These are phyloP conservation scores for Luzula sylvatica DNA, from an alignment of 176 grass and related monocot species.

Conservation along the genomic window DNA sequence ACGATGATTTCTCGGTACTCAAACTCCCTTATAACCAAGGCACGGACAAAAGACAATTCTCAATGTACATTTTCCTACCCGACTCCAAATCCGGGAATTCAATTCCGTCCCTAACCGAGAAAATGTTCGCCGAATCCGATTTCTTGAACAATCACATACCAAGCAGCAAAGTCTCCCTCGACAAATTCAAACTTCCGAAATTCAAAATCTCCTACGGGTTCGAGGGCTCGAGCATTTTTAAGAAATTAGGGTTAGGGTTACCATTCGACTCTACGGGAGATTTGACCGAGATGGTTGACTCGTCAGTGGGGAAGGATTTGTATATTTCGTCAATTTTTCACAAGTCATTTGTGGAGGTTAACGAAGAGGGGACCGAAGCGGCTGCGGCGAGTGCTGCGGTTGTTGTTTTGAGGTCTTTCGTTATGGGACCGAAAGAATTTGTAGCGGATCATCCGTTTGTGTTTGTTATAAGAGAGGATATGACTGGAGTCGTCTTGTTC, in stretches of 20 bases:
- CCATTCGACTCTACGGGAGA: slow-evolving; percentile 39
- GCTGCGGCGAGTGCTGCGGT: slow-evolving; percentile 36
- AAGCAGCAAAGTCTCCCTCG: slow-evolving; percentile 26
- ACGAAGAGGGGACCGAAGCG: slow-evolving; percentile 76
- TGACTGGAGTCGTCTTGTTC: slow-evolving; percentile 29
- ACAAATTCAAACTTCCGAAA: slow-evolving; percentile 59
- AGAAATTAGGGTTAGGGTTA: slow-evolving; percentile 40
- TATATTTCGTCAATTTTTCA: slow-evolving; percentile 54
- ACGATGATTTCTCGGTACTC: slow-evolving; percentile 46
- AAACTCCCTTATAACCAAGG: slow-evolving; percentile 62
- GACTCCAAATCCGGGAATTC: slow-evolving; percentile 44
- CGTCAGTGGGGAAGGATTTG: slow-evolving; percentile 9
- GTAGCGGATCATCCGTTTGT: slow-evolving; percentile 31
- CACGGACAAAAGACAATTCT: slow-evolving; percentile 55
- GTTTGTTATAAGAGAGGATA: slow-evolving; percentile 31
- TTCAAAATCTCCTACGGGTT: slow-evolving; percentile 77
- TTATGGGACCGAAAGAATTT: slow-evolving; percentile 14
- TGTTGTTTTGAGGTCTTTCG: slow-evolving; percentile 2
- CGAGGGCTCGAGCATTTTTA: slow-evolving; percentile 38
- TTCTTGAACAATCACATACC: slow-evolving; percentile 48
- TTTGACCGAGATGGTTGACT: slow-evolving; percentile 52
- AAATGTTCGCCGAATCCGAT: slow-evolving; percentile 36
- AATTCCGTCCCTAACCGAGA: slow-evolving; percentile 20
- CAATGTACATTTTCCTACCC: slow-evolving; percentile 71
- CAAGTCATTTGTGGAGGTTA: slow-evolving; percentile 62